Evolutionary conservation across 306 rosid genomes (phyloP).

Genomic region (Castanea crenata): DNA sequence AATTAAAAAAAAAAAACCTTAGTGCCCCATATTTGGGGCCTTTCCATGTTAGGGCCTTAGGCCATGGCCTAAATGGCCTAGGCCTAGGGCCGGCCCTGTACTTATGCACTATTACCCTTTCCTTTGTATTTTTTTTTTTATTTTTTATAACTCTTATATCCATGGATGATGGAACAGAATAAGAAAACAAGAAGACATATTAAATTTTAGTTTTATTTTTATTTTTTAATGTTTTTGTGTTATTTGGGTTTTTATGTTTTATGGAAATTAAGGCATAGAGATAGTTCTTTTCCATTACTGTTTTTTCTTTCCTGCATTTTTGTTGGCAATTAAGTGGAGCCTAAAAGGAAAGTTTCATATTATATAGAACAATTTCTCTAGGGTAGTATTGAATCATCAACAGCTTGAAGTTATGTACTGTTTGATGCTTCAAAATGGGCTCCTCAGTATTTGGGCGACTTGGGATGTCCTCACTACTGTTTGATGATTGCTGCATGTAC

Average conservation of each 20-base stretch:
- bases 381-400: neutral
- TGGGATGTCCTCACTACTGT: neutral
- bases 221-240: neutral
- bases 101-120: neutral
- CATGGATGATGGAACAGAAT: neutral
- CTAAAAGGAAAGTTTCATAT: neutral
- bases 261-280: no score
- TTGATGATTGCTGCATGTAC: slow-evolving; percentile 7
- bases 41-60: no score
- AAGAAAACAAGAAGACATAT: neutral
- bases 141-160: neutral
- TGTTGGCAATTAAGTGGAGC: neutral
- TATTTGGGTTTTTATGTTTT: no score
- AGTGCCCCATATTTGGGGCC: no score
- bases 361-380: neutral
- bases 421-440: neutral
- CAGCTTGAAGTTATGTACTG: neutral
- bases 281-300: neutral
- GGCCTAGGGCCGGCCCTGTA: no score
- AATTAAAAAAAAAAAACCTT: no score
- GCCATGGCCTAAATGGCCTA: no score
- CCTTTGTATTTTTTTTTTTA: neutral
- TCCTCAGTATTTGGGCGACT: neutral
- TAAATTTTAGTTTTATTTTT: neutral
- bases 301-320: neutral